Base-by-base conservation (phyloP, 306 rosid genomes). In the Medicago lupulina region DNA sequence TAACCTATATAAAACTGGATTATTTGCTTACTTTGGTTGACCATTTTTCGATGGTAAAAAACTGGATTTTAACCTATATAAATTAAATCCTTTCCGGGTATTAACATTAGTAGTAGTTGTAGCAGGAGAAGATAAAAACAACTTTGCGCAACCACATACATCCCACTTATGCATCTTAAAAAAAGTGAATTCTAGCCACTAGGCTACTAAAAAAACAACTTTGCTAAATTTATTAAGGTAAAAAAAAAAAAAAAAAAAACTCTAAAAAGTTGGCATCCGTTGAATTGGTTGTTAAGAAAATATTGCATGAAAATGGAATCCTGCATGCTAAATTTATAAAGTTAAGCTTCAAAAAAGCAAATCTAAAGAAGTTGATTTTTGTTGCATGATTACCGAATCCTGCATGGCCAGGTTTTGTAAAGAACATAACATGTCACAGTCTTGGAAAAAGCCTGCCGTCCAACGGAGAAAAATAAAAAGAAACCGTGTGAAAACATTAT, bases 391-490 rank as follows among this genome's bases (percentile, higher is more conserved):
- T 39, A 34, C 19, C 13, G 10, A 51, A 53, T 14, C 5, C 9
- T 65, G 53, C 19, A 76, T 66, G 17, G 58, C 67, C 15, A 69
- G 4, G 61, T 8, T 49, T 69, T 34, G 9, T 25, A 65, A 65
- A 40, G 21, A 7, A 12, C 54, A 66, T 12, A 66, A 25, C 4
- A 55, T 12, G 71, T 72, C 73, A 17, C 14, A 40, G n/a, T 72
- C 59, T 51, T 17, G 73, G 67, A 14, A 79, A 73, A 80, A 44
- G 39, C 64, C 44, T 34, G 75, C 75, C 74, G 68, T 54, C 70
- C 55, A 16, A 13, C 34, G 23, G 53, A 63, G 51, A 18, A 12
- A 67, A 21, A 54, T 7, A 16, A 21, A 60, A 5, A 53, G 1
- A 53, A 23, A 28, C 11, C 14, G 13, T 13, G 40, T 28, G 67